Base-by-base conservation (phyloP, 108 stramenopile genomes). In the Epithemia pelagica region DNA sequence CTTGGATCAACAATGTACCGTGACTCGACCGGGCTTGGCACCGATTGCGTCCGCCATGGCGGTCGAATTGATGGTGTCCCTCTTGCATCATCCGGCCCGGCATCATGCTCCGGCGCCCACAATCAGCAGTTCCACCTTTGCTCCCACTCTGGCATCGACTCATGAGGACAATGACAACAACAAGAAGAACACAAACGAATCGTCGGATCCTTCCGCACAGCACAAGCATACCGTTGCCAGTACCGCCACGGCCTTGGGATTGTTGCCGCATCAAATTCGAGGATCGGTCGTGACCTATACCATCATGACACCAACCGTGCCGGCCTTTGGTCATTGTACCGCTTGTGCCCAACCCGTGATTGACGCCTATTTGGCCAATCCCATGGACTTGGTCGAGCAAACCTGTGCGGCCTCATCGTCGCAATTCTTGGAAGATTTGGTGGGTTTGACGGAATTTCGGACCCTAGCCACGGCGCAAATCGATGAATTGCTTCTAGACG, bases 1-100 rank as follows among this genome's bases (percentile, higher is more conserved):
- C 8, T 66, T 99, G 52, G 99, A 99, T 71, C 97, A 99, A 73
- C 98, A 99, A 77, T 99, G 99, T 74, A 99, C 99, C 3, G 95
- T 96, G 20, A 98, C 99, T 54, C 78, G 99, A 33, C 99, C 99
- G 18, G 99, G 99, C 5, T 80, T 99, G 33, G 96, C 98, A 1
- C 96, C 94, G 18, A 94, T 97, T 67, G 99, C 99, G 2, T 81
- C 91, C 30, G 84, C 88, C 32, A 90, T 97, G 83, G 92, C 95
- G 18, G 98, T 93, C 1, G 99, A 99, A 71, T 66, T 99, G 59
- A 74, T 93, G 82, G 94, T 99, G 22, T 80, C 88, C 2, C 68
- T 97, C 64, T 78, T 97, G 74, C 97, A 99, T 67, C 96, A 97
- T 70, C 85, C 94, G 0, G 46, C 68, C 52, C 68, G 84, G 28